Evolutionary conservation across 2,329 filamentous ascomycete species (phyloP), one percentile per base, ranked within the genome.

Genomic region (Pseudofabraea citricarpa): DNA sequence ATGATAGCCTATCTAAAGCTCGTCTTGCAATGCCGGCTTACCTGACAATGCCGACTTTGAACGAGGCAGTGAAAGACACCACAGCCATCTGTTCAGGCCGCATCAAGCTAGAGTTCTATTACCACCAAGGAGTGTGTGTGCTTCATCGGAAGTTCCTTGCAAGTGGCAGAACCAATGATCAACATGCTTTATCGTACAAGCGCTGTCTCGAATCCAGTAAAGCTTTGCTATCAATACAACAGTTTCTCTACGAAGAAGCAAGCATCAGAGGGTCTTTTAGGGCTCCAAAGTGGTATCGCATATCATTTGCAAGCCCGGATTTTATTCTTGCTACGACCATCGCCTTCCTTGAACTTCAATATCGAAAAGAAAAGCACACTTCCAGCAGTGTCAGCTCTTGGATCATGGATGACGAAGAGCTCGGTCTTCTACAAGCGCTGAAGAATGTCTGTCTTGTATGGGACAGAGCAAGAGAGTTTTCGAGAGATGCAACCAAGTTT

Each of bases 1-100:
- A 87, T 64, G 62, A 70, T 61, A 71, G 79, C 56, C 57, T 88
- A 55, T 68, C 78, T 10, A 71, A 74, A 41, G 69, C 79, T 27
- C 73, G 75, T 57, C 68, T 85, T 21, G 74, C 83, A 42, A 74
- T 94, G 27, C 88, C 91, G 1, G 82, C 86, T 3, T 83, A 93
- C 59, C 71, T 96, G 29, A 83, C 81, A 54, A 73, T 94, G 55
- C 80, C 81, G 29, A 73, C 81, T 90, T 46, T 83, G 87, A 45
- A 83, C 85, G 42, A 77, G 72, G 27, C 81, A 79, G 2, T 72
- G 68, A 73, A 36, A 69, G 67, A 3, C 76, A 90, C 48, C 82
- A 95, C 46, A 84, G 94, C 66, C 83, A 89, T 40, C 81, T 13
- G 18, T 22, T 7, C 2, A 13, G 33, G 33, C 13, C 16, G 90